Percentiles rank a stretch among this genome's conserved stretches.
These are phyloP conservation scores for Polyrhizophydium stewartii DNA, from an alignment of 371 early-diverging fungal genomes.

Conservation along the genomic window DNA sequence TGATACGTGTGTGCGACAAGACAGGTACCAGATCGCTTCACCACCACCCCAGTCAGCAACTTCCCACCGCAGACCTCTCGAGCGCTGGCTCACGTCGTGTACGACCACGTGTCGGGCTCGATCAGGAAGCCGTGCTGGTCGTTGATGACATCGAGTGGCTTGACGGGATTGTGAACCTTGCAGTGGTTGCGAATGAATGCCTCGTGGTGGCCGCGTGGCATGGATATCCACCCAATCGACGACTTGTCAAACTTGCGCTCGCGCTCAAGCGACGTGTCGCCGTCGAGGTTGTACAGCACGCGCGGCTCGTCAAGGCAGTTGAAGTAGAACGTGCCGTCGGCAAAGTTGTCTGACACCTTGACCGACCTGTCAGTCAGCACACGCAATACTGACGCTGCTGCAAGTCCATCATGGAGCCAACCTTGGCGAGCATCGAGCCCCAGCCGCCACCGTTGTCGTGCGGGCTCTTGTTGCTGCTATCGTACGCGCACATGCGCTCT, in stretches of 20 bases:
- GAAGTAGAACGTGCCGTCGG: background rate
- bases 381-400: no score
- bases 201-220: background rate
- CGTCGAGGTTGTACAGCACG: background rate
- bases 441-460: background rate
- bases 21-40: background rate
- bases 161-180: background rate
- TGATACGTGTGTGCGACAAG: background rate
- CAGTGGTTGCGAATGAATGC: background rate
- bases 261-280: background rate
- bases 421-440: background rate
- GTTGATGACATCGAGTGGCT: background rate
- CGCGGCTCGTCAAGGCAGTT: slow-evolving; percentile 10
- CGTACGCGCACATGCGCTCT: background rate
- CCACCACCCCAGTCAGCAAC: background rate
- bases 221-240: background rate
- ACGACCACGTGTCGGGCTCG: background rate
- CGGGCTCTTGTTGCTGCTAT: background rate
- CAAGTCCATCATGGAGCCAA: background rate
- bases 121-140: slow-evolving; percentile 3
- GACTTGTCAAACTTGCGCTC: background rate
- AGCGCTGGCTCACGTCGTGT: background rate
- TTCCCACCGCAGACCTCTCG: background rate
- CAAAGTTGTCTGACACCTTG: background rate
- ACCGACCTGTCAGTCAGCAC: no score